Percentiles rank a stretch among this genome's conserved stretches.
Evolutionary conservation across 176 grass and related monocot species (phyloP).

Genomic region (Hordeum marinum): DNA sequence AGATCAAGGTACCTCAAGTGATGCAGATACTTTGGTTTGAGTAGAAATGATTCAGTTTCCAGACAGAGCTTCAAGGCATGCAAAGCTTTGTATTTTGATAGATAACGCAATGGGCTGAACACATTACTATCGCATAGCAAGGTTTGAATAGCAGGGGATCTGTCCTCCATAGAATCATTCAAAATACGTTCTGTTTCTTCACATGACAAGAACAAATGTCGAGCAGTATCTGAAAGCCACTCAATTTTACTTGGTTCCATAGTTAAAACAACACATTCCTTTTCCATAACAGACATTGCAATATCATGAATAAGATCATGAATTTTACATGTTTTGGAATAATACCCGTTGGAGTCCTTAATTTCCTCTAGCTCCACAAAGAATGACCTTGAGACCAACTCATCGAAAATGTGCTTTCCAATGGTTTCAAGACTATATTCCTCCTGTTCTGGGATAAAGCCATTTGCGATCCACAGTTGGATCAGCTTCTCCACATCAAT

Average conservation of each 20-base stretch:
- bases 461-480: background rate
- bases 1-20: background rate
- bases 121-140: background rate
- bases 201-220: background rate
- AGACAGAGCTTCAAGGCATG: background rate
- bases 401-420: background rate
- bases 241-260: background rate
- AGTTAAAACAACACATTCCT: background rate
- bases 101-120: rapidly evolving
- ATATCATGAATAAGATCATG: background rate
- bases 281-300: too few species aligned
- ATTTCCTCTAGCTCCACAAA: background rate
- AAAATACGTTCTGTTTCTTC: background rate
- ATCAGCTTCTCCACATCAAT: background rate
- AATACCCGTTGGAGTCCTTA: background rate
- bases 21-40: background rate
- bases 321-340: background rate
- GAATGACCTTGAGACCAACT: background rate
- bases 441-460: background rate
- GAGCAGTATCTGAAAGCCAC: background rate
- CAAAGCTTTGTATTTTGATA: background rate
- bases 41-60: rapidly evolving
- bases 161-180: background rate
- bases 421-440: background rate
- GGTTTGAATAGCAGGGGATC: background rate